Conservation (phyloP, 2,329 filamentous ascomycete genomes). For the Chrysoporthe deuterocubensis region DNA sequence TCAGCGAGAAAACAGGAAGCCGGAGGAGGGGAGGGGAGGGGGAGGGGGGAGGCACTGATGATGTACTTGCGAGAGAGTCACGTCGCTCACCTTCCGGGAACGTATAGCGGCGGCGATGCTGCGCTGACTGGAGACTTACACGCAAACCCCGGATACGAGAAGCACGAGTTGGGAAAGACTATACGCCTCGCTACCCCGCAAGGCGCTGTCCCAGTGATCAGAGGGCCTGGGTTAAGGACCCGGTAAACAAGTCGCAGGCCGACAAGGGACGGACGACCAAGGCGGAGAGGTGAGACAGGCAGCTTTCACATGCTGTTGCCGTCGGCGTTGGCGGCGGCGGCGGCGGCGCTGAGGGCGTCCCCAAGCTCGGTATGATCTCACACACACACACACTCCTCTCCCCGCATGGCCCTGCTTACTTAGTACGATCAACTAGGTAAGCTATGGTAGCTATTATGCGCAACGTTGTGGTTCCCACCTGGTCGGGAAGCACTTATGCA, state of each 20-base stretch:
- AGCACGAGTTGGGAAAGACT: background rate
- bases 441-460: no score
- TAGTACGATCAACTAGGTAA: background rate
- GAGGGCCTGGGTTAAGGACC: background rate
- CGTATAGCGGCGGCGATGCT: background rate
- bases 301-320: constrained; percentile 8
- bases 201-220: background rate
- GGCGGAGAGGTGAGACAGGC: no score
- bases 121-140: background rate
- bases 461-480: no score
- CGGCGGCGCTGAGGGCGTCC: no score
- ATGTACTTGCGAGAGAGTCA: background rate
- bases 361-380: constrained; percentile 13
- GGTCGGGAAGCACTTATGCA: no score
- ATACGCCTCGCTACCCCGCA: background rate
- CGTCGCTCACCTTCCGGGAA: constrained; percentile 5
- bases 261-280: no score
- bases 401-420: no score
- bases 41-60: no score
- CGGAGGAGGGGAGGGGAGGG: background rate
- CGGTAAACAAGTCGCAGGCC: background rate
- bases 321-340: no score
- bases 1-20: background rate
- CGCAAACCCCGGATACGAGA: background rate
- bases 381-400: no score